These are phyloP conservation scores for Aspergillus sp. DNA, from an alignment of 2,329 filamentous ascomycete species.

Conservation along the genomic window DNA sequence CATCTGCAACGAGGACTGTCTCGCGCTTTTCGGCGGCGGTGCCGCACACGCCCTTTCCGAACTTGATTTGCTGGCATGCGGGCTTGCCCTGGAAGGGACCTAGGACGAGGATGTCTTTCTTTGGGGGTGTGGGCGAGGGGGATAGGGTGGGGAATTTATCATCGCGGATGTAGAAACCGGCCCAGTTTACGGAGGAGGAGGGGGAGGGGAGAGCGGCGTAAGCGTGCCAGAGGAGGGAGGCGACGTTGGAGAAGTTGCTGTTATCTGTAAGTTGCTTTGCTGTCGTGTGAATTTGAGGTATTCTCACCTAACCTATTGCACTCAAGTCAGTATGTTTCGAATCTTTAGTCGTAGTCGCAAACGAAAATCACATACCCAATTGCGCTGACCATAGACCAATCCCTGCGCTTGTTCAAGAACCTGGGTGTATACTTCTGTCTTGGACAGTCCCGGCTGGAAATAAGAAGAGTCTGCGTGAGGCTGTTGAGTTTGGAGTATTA, in stretches of 20 bases:
- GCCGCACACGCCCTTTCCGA: slow-evolving; percentile 45
- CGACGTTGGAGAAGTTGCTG: slow-evolving; percentile 44
- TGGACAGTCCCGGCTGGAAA: slow-evolving; percentile 34
- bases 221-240: slow-evolving; percentile 47
- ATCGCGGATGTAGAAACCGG: slow-evolving; percentile 43
- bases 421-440: slow-evolving; percentile 40
- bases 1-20: slow-evolving; percentile 41
- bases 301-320: no score
- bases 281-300: neutral
- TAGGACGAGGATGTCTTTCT: slow-evolving; percentile 32
- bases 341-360: no score
- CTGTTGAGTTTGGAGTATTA: slow-evolving; percentile 16
- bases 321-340: no score
- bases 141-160: slow-evolving; percentile 35
- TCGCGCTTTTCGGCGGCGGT: slow-evolving; percentile 35
- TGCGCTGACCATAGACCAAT: slow-evolving; percentile 38
- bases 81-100: slow-evolving; percentile 47
- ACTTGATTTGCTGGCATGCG: slow-evolving; percentile 44
- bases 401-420: slow-evolving; percentile 34
- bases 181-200: slow-evolving; percentile 44
- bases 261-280: no score
- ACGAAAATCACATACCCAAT: slow-evolving; percentile 35
- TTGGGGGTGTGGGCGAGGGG: slow-evolving; percentile 8
- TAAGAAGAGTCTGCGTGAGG: slow-evolving; percentile 46
- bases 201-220: slow-evolving; percentile 40